These are phyloP conservation scores for Pseudisothecium myosuroides DNA, from an alignment of 225 moss, liverwort and hornwort genomes.

Conservation along the genomic window DNA sequence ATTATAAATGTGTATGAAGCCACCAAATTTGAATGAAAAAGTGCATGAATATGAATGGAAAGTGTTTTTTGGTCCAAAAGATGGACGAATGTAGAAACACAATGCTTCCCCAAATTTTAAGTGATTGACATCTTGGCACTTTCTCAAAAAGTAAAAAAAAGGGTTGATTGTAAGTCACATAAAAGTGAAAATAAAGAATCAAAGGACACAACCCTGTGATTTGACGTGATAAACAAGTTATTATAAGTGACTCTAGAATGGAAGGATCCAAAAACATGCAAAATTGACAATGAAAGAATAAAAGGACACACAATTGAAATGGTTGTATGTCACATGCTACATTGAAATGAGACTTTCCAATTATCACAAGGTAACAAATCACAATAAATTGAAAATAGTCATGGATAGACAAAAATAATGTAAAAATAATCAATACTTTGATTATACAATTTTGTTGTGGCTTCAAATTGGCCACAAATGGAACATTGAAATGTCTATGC, in stretches of 20 bases:
- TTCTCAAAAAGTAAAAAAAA: too few species aligned
- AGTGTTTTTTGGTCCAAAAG: too few species aligned
- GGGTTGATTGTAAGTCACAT: too few species aligned
- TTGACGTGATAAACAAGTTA: background rate
- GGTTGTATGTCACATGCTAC: background rate
- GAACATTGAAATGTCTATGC: background rate
- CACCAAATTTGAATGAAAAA: too few species aligned
- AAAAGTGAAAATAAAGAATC: too few species aligned
- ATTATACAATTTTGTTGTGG: background rate
- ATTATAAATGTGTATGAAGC: too few species aligned
- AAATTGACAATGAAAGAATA: background rate
- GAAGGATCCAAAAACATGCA: background rate
- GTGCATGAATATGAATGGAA: too few species aligned
- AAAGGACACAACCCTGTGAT: too few species aligned
- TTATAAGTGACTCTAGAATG: accelerated
- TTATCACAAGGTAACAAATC: background rate
- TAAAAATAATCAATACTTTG: accelerated
- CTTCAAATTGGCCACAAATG: background rate
- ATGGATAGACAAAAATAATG: background rate
- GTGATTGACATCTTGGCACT: too few species aligned
- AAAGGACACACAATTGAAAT: accelerated
- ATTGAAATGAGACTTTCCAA: background rate
- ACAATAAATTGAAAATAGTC: background rate
- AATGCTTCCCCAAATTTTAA: too few species aligned
- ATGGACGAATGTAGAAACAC: too few species aligned